These are phyloP conservation scores for Huntiella omanensis DNA, from an alignment of 2,329 filamentous ascomycete genomes.

Conservation along the genomic window DNA sequence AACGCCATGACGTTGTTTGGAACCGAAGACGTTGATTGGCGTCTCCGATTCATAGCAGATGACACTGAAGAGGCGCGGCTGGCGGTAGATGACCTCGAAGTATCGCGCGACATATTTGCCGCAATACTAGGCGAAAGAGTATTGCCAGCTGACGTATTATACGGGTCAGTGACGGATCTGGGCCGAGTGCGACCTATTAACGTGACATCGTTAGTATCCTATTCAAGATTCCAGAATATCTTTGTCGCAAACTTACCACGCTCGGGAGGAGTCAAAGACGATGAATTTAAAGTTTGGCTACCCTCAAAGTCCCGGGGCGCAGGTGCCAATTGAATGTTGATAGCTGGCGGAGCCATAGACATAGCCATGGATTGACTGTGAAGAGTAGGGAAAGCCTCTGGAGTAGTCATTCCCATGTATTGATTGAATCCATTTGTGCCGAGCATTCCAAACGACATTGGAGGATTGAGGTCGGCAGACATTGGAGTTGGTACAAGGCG, in stretches of 20 bases:
- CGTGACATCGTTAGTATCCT: slow-evolving; percentile 4
- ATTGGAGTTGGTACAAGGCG: slow-evolving; percentile 33
- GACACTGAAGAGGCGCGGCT: slow-evolving; percentile 25
- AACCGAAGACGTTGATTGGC: slow-evolving; percentile 46
- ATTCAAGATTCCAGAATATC: neutral
- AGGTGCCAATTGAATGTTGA: slow-evolving; percentile 84
- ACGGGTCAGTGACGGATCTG: slow-evolving; percentile 41
- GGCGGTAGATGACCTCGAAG: slow-evolving; percentile 40
- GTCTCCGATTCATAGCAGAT: slow-evolving; percentile 19
- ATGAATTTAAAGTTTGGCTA: slow-evolving; percentile 44
- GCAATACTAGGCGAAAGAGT: slow-evolving; percentile 30
- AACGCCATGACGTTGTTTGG: slow-evolving; percentile 58
- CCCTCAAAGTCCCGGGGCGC: slow-evolving; percentile 23
- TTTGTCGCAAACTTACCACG: slow-evolving; percentile 30
- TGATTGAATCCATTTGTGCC: slow-evolving; percentile 1
- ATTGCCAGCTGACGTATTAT: slow-evolving; percentile 23
- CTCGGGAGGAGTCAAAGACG: slow-evolving; percentile 63
- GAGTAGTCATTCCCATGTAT: slow-evolving; percentile 2
- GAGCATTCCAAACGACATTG: slow-evolving; percentile 4
- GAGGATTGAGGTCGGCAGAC: slow-evolving; percentile 7
- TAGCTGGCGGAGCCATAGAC: slow-evolving; percentile 79
- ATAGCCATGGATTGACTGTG: slow-evolving; percentile 35
- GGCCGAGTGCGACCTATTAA: slow-evolving; percentile 29
- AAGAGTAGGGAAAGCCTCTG: slow-evolving; percentile 34
- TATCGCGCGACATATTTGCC: slow-evolving; percentile 27